Evolutionary conservation across 2,329 filamentous ascomycete genomes (phyloP), one percentile per base, ranked within the genome.

Genomic region (Pseudocercospora ulei): DNA sequence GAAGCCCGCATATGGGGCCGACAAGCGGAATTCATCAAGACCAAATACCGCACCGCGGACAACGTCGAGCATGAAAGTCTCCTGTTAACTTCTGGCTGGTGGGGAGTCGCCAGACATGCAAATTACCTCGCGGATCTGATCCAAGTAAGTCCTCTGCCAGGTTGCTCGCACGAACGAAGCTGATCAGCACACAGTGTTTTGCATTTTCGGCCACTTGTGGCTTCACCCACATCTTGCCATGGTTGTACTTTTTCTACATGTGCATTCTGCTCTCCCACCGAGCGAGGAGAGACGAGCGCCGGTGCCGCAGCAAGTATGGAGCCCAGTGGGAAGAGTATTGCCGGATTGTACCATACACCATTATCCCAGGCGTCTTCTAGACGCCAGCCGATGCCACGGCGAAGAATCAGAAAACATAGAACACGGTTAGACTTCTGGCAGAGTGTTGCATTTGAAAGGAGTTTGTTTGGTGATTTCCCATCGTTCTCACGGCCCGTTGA

Each of bases 201-300:
- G 48, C 48, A 6, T 46, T 44, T 28, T 50, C 45, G 25, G 45
- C 40, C 11, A 48, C 48, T n/a, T 50, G 48, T 24, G 48, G 45
- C 8, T 41, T 48, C 31, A 24, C 25, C 19, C 23, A 44, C 24
- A 33, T 48, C 14, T 24, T 50, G 28, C 48, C 48, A 7, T 50
- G 45, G 43, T 44, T 42, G 5, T 48, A 50, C 27, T 42, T 50
- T 28, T 38, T 46, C 23, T 50, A 34, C 35, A 48, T 50, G 48
- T 38, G 19, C 16, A 38, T 48, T 3, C 28, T 50, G 8, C 34
- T 50, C 13, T 23, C 25, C 5, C 45, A 46, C 25, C 34, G 48
- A 16, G 38, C 35, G 7, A 14, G 36, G 17, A 37, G 48, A 3
- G 45, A 50, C 12, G 48, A 50, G 28, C 27, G 40, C 16, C 27